Percentiles rank a stretch among this genome's conserved stretches.
These are phyloP conservation scores for Alnus rubra DNA, from an alignment of 306 rosid species.

Conservation along the genomic window DNA sequence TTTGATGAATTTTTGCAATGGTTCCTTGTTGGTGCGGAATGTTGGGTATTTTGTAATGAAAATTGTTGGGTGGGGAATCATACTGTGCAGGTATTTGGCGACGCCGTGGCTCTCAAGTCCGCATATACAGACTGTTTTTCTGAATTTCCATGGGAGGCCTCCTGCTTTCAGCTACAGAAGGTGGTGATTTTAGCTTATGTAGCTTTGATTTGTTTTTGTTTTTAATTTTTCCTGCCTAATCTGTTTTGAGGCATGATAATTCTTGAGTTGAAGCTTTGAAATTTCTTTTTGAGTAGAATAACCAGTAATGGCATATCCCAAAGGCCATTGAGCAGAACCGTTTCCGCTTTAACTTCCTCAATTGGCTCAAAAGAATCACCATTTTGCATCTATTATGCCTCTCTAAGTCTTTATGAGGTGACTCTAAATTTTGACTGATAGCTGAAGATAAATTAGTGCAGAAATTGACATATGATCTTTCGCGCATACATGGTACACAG, in stretches of 20 bases:
- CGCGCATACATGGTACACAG: not conserved
- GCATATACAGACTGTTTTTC: constrained; percentile 76
- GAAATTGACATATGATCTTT: not conserved
- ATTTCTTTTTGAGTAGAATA: not conserved
- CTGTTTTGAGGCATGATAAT: constrained; percentile 1
- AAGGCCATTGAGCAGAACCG: not conserved
- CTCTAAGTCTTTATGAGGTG: not conserved
- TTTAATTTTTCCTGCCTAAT: too few relatives aligned
- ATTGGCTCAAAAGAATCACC: not conserved
- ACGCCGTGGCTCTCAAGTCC: constrained; percentile 93
- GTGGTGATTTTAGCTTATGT: constrained; percentile 19
- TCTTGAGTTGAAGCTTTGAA: not conserved
- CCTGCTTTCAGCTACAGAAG: constrained; percentile 73
- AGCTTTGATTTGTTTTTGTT: not conserved
- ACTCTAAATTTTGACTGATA: not conserved
- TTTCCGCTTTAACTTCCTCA: not conserved
- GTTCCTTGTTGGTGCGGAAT: not conserved
- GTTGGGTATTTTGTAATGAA: not conserved
- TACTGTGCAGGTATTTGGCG: constrained; percentile 45
- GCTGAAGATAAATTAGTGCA: not conserved
- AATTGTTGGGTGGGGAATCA: not conserved
- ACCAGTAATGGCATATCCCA: not conserved
- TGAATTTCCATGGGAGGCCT: constrained; percentile 64
- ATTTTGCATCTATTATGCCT: not conserved
- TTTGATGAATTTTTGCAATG: not conserved